Conservation (phyloP, 2,329 filamentous ascomycete genomes). For the Helotiales sp. region DNA sequence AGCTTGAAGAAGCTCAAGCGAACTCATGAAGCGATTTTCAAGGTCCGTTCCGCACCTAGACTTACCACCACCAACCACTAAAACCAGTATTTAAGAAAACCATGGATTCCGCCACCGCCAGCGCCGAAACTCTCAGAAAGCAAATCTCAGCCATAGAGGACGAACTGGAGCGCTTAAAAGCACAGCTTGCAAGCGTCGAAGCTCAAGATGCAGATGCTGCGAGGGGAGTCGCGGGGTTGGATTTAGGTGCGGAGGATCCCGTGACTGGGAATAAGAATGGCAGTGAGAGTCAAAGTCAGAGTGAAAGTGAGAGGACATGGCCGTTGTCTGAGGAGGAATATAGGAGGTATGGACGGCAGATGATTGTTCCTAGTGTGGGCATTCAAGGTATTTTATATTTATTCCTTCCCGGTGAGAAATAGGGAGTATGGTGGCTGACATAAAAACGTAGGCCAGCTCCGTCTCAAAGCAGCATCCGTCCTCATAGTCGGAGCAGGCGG, state of each 20-base stretch:
- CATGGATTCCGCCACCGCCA: slow-evolving; percentile 47
- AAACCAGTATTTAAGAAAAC: background rate
- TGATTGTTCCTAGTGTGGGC: slow-evolving; percentile 85
- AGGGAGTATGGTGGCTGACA: slow-evolving; percentile 25
- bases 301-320: slow-evolving; percentile 55
- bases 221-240: slow-evolving; percentile 2
- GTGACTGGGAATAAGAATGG: slow-evolving; percentile 21
- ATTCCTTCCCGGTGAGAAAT: too few species aligned
- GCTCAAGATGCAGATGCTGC: slow-evolving; percentile 14
- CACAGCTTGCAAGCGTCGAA: slow-evolving; percentile 48
- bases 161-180: slow-evolving; percentile 52
- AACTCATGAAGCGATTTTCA: slow-evolving; percentile 21
- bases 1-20: slow-evolving; percentile 2
- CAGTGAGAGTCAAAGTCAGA: background rate
- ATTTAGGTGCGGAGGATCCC: slow-evolving; percentile 10
- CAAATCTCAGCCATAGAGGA: slow-evolving; percentile 56
- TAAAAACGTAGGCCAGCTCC: slow-evolving; percentile 68
- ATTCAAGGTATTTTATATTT: slow-evolving; percentile 64
- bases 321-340: slow-evolving; percentile 77
- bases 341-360: slow-evolving; percentile 84
- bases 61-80: slow-evolving; percentile 14
- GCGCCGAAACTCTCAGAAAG: slow-evolving; percentile 48
- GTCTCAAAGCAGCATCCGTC: slow-evolving; percentile 71
- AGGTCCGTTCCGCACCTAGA: slow-evolving; percentile 14
- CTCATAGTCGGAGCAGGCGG: slow-evolving; percentile 88